Evolutionary conservation across 352 stramenopile genomes (phyloP).

Genomic region (Phytopythium boreale): DNA sequence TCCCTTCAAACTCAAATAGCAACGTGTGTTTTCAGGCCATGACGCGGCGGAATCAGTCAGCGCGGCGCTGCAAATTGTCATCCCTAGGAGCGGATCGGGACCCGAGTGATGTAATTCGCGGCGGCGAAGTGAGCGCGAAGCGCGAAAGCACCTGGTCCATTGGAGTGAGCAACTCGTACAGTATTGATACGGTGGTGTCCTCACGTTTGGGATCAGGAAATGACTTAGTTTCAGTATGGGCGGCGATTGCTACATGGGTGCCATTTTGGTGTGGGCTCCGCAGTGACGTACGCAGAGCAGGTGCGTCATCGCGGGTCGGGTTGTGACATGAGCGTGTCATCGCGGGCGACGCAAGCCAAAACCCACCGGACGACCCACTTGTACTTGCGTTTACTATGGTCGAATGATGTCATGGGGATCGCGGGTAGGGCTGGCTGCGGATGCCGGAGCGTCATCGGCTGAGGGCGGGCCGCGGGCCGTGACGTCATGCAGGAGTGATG

Average conservation of each 20-base stretch:
- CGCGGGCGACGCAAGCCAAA: slow-evolving; percentile 7
- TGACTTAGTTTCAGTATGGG: not conserved
- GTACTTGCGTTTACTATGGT: not conserved
- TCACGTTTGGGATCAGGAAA: not conserved
- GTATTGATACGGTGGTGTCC: too few species aligned
- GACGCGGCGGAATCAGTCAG: not conserved
- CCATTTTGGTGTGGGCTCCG: not conserved
- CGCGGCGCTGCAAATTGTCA: not conserved
- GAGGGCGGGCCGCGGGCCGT: not conserved
- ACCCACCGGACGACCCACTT: too few species aligned
- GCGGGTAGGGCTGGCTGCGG: not conserved
- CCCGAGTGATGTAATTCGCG: slow-evolving; percentile 1
- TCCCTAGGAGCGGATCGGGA: not conserved
- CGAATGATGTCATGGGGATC: not conserved
- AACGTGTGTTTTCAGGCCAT: not conserved
- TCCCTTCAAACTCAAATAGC: not conserved
- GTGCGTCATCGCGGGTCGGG: slow-evolving; percentile 6
- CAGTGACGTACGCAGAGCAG: slow-evolving; percentile 1
- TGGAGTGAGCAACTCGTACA: too few species aligned
- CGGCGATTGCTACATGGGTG: not conserved
- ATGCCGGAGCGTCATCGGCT: slow-evolving; percentile 5
- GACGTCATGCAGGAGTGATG: slow-evolving; percentile 15
- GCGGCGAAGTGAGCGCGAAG: not conserved
- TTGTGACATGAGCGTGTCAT: slow-evolving; percentile 15
- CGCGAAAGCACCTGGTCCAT: not conserved